Evolutionary conservation across 352 stramenopile genomes (phyloP).

Genomic region (Phytophthora ramorum): DNA sequence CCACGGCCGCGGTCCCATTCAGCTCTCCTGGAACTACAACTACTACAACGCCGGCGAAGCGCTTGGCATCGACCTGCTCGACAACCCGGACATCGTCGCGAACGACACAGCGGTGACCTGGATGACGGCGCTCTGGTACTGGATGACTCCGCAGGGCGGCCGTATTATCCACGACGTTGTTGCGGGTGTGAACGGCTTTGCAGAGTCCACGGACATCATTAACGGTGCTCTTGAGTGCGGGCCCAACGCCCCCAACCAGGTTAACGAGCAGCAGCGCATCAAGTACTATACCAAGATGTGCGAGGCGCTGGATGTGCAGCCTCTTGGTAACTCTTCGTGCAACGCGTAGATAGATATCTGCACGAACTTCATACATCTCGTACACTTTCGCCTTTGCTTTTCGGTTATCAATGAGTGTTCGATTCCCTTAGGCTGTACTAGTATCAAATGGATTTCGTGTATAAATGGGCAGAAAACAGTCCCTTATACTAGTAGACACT

Average conservation of each 20-base stretch:
- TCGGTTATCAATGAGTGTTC: too few relatives aligned
- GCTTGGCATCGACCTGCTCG: conserved; percentile 46
- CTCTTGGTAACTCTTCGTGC: conserved; percentile 44
- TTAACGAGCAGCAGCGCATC: conserved; percentile 52
- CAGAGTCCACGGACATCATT: conserved; percentile 51
- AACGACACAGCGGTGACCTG: conserved; percentile 43
- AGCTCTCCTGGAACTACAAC: conserved; percentile 68
- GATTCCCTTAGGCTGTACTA: too few relatives aligned
- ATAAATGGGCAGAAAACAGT: too few relatives aligned
- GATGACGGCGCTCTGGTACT: conserved; percentile 64
- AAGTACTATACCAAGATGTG: conserved; percentile 37
- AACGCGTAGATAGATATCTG: conserved; percentile 31
- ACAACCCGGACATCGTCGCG: conserved; percentile 49
- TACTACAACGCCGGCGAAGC: conserved; percentile 49
- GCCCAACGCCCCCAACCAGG: conserved; percentile 33
- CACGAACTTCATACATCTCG: background rate
- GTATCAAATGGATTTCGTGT: too few relatives aligned
- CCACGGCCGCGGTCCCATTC: conserved; percentile 59
- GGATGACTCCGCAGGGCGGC: conserved; percentile 53
- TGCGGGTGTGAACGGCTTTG: conserved; percentile 43
- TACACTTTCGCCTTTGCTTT: background rate
- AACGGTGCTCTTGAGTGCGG: conserved; percentile 60
- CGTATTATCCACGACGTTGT: conserved; percentile 57
- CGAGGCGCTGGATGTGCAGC: conserved; percentile 35
- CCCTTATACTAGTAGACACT: too few relatives aligned